phyloP scores from a whole-genome alignment of 2,329 filamentous ascomycete species.

The Trichoderma sp. region DNA sequence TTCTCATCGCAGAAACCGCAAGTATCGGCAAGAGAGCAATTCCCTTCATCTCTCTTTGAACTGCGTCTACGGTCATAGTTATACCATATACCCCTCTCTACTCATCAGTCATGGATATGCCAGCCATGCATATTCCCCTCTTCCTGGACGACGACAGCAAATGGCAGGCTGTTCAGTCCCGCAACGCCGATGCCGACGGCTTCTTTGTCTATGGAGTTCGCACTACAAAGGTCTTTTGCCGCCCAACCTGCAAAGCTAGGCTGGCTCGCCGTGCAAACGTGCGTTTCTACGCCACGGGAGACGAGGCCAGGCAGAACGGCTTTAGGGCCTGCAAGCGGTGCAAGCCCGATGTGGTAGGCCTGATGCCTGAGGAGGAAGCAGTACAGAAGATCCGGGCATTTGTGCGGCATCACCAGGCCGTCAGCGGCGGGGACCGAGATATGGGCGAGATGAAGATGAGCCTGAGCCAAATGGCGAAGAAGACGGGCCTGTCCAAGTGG shows the following conservation, averaged over 20 bases:
- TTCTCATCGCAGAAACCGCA: not conserved
- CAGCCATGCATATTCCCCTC: slow-evolving; percentile 4
- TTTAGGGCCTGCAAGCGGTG: slow-evolving; percentile 59
- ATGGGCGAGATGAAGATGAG: slow-evolving; percentile 25
- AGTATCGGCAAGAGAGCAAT: not conserved
- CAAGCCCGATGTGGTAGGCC: slow-evolving; percentile 40
- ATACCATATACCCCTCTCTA: not conserved
- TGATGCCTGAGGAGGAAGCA: slow-evolving; percentile 43
- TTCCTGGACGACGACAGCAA: slow-evolving; percentile 33
- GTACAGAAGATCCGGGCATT: slow-evolving; percentile 41
- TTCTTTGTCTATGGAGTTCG: slow-evolving; percentile 43
- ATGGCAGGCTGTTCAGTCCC: slow-evolving; percentile 37
- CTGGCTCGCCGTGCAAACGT: slow-evolving; percentile 60
- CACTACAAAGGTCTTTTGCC: slow-evolving; percentile 54
- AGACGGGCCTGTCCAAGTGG: slow-evolving; percentile 52
- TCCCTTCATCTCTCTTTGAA: not conserved
- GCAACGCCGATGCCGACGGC: slow-evolving; percentile 37
- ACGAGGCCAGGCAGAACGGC: slow-evolving; percentile 45
- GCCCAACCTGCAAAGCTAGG: slow-evolving; percentile 58
- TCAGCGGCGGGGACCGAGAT: slow-evolving; percentile 21
- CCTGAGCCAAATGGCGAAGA: slow-evolving; percentile 47
- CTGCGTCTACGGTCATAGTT: not conserved
- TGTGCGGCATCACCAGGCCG: slow-evolving; percentile 29
- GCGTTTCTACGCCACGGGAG: slow-evolving; percentile 47
- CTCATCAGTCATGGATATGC: not conserved